Evolutionary conservation across 805 yeast species (phyloP).

Genomic region (Hanseniaspora jakobsenii): DNA sequence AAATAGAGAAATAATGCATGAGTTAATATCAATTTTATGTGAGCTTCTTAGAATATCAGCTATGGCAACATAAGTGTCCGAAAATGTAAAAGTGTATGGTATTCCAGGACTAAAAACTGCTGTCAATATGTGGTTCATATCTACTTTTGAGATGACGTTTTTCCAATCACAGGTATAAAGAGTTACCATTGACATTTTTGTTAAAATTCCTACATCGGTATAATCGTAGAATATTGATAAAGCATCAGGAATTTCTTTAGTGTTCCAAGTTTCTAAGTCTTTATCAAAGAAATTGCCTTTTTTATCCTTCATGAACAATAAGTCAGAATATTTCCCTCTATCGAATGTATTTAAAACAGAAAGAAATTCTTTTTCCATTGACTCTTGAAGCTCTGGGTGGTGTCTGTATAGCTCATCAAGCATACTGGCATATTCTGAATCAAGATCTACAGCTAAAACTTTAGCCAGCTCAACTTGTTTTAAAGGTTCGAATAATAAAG

Average conservation of each 20-base stretch:
- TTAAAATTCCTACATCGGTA: slow-evolving; percentile 5
- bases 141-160: background rate
- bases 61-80: slow-evolving; percentile 13
- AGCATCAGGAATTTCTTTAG: slow-evolving; percentile 1
- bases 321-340: background rate
- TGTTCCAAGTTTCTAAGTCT: background rate
- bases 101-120: slow-evolving; percentile 4
- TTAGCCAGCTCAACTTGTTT: slow-evolving; percentile 39
- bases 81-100: slow-evolving; percentile 1
- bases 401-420: slow-evolving; percentile 77
- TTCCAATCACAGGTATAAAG: slow-evolving; percentile 13
- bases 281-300: background rate
- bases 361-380: slow-evolving; percentile 39
- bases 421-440: slow-evolving; percentile 48
- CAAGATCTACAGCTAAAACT: slow-evolving; percentile 41
- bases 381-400: slow-evolving; percentile 58
- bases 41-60: slow-evolving; percentile 10
- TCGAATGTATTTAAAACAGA: slow-evolving; percentile 33
- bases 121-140: background rate
- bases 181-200: slow-evolving; percentile 2
- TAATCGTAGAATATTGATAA: slow-evolving; percentile 2
- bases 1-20: slow-evolving; percentile 27
- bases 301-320: background rate
- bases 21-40: background rate
- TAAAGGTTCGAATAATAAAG: slow-evolving; percentile 41